Base-by-base conservation (phyloP, 208 protist species). In the Wallacemonas sp. region DNA sequence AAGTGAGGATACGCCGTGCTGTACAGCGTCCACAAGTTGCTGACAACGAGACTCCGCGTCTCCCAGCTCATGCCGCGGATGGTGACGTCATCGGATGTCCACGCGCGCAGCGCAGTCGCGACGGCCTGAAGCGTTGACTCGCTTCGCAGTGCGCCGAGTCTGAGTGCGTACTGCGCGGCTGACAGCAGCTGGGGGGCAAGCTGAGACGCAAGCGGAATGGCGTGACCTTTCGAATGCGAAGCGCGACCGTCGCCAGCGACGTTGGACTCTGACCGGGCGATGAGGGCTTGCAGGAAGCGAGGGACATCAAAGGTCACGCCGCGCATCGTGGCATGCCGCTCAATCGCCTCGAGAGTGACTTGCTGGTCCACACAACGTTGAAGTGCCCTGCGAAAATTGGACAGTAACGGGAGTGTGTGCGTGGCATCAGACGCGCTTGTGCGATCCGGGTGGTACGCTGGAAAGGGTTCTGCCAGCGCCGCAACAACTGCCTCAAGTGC, bases 1-100 rank as follows among this genome's bases (percentile, higher is more conserved):
- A 55, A 55, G 47, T 55, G 47, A 24, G 47, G 47, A 24, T 33
- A 55, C 23, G 26, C 47, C 23, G 24, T 19, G 30, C 47, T 55
- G 26, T 55, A 55, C 47, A 55, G 21, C 17, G 24, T 17, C 8
- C 17, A 32, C 6, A 55, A 24, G 23, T 32, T 24, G 47, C 24
- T 17, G 0, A 55, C 23, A 6, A 55, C 47, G 17, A 5, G 26
- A 9, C 17, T 55, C 5, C 47, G 47, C 47, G 26, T 32, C 23
- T 55, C 21, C 24, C 24, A 32, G 47, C 17, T 9, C 47, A 55
- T 55, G 47, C n/a, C 24, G 24, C 47, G 47, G 47, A 55, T 17
- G 47, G 30, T 24, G 5, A 24, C 47, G 30, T 55, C 47, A 32
- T 29, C 21, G 24, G 47, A 17, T 26, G 47, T 55, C 47, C 47